Evolutionary conservation across 108 stramenopile species (phyloP), one percentile per base, ranked within the genome.

Genomic region (Chaetoceros muelleri): DNA sequence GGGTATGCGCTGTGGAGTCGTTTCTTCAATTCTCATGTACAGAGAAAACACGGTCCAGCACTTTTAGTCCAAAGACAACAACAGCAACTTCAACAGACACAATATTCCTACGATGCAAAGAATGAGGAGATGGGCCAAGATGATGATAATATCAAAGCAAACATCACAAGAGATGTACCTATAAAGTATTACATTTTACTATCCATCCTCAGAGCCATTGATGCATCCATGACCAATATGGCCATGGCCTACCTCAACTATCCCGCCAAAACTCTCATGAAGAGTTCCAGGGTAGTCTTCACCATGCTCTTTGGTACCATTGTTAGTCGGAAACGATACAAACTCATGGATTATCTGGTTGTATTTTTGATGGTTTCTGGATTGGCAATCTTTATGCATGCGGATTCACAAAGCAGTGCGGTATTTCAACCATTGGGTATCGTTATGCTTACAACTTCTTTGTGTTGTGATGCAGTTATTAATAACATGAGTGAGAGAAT

Each of bases 221-320:
- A 94, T 58, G 53, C 90, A 56, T 86, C 67, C 3, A 81, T 90
- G 84, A 94, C 93, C 17, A 94, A 94, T 61, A 28, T 87, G 48
- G 86, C 89, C 0, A 90, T 94, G 93, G 82, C 87, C 62, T 94
- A 89, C 55, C 75, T 94, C 34, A 90, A 90, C 64, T 94, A 94
- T 61, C 93, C 93, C 16, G 86, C 85, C 25, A 94, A 94, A 66
- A 94, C 93, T 3, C 61, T 94, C 8, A 86, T 94, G 79, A 94
- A 94, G 54, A 66, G 62, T 21, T 73, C 75, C 3, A 61, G 93
- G 7, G 78, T 94, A 3, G 84, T 94, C 17, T 94, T 88, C 55
- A 94, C 93, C 51, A 94, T 94, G 93, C 57, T 89, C 21, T 90
- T 90, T 72, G 93, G 93, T 7, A 79, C 81, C 13, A 48, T 86